These are phyloP conservation scores for Geosmithia putterillii DNA, from an alignment of 2,329 filamentous ascomycete genomes.

Conservation along the genomic window DNA sequence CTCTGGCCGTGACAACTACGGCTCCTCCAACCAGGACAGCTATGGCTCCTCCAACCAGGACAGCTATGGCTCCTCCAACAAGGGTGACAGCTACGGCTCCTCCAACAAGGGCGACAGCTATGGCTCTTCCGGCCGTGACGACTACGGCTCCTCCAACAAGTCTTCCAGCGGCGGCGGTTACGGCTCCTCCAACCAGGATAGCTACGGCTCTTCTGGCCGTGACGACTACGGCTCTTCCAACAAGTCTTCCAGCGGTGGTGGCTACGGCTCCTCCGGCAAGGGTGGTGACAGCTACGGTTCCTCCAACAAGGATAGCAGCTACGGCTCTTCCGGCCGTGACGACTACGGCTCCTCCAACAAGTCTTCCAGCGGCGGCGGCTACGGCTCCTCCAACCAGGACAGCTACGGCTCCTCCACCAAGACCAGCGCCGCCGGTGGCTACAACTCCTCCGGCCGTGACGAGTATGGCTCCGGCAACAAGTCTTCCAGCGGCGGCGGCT, in stretches of 20 bases:
- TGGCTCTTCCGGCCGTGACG: background rate
- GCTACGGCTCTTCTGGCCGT: background rate
- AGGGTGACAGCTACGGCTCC: background rate
- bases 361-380: background rate
- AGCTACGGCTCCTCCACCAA: background rate
- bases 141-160: background rate
- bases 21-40: background rate
- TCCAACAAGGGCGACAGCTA: background rate
- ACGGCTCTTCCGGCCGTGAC: background rate
- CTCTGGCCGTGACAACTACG: background rate
- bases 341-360: background rate
- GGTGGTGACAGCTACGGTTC: no score
- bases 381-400: background rate
- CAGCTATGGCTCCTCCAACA: background rate
- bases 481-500: background rate
- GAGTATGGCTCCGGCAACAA: background rate
- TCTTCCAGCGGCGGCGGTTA: background rate
- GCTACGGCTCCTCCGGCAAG: background rate
- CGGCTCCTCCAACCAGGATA: background rate
- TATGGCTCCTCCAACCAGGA: background rate
- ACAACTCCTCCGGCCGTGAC: background rate
- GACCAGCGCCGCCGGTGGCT: no score
- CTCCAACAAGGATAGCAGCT: background rate
- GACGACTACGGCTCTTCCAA: background rate
- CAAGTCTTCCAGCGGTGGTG: background rate